Evolutionary conservation across 1,284 basidiomycete species (phyloP), one percentile per base, ranked within the genome.

Genomic region (Polyporus tsugae): DNA sequence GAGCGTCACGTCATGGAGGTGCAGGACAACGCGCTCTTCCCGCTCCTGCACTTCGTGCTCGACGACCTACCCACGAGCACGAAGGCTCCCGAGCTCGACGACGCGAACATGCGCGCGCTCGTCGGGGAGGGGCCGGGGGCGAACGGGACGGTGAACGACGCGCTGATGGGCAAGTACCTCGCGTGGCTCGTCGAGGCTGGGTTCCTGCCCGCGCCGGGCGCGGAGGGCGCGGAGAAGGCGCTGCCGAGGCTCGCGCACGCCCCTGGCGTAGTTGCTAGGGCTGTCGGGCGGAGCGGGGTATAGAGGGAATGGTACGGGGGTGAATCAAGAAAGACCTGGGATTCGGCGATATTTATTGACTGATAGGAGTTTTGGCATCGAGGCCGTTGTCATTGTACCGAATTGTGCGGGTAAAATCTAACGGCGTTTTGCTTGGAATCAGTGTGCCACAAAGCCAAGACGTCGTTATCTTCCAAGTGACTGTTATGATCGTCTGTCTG

Each of bases 51-150:
- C 82, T 99, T 98, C 76, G 98, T 99, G 25, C 84, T 99, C 25
- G 97, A 99, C 79, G 98, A 99, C 80, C 85, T 99, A 52, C 98
- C 98, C 4, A 98, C 97, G 29, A 95, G 93, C 78, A 99, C 97
- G 62, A 98, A 98, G 83, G 91, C 95, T 2, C 95, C 98, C 2
- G 94, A 95, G 76, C 84, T 99, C 57, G 95, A 98, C 78, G 96
- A 99, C 78, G 79, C 85, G 19, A 97, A 98, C 78, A 97, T 96
- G 13, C 82, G 84, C 59, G 83, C 86, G 5, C 80, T 99, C 60
- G 81, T 95, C 36, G 78, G 78, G n/a, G 84, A 85, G 41, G 81
- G 81, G 19, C 77, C 78, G 44, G 75, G 80, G 53, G 73, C 81
- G 58, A 86, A 83, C n/a, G 84, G 83, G 70, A 95, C 95, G 0